Base-by-base conservation (phyloP, 768 basidiomycete genomes). In the Lactifluus pinguis region DNA sequence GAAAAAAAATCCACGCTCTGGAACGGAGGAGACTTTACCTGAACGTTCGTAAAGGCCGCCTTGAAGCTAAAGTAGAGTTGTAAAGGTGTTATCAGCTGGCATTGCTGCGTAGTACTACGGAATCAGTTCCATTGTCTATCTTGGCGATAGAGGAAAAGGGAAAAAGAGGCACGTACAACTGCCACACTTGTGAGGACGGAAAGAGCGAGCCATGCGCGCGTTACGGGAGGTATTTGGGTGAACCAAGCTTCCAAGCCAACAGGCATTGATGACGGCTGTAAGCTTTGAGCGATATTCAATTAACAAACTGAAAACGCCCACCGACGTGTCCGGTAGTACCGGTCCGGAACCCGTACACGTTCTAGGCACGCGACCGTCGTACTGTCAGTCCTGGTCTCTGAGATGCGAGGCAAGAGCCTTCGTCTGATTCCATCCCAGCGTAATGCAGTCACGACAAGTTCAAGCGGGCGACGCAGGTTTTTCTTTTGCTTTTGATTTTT, bases 21-120 rank as follows among this genome's bases (percentile, higher is more conserved):
- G 34, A 15, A 25, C 15, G 15, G 38, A 38, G 8, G 13, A 9
- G 2, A 14, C 71, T 79, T n/a, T 55, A 86, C 92, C 81, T 95
- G 92, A 32, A 76, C 79, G 65, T 95, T 92, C 15, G 81, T 78
- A 64, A 95, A 89, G 8, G 88, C 85, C 41, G 87, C 83, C 72
- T 88, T 90, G 70, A 85, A 89, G 68, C 90, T 95, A 74, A 92
- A 95, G 73, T 95, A 98, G 45, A 97, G 80, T 70, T 97, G 94
- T 29, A 95, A 74, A 2, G 92, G 92, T 0, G 93, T 92, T 3
- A 98, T 83, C 30, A 93, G 76, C 68, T 95, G 88, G 68, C 87
- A 92, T 92, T 98, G 94, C 94, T 97, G 55, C 3, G 50, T 52
- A 10, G 50, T 52, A 10, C 32, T 30, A 48, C 53, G 41, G 17